These are phyloP conservation scores for Moesziomyces parantarcticus DNA, from an alignment of 1,284 basidiomycete genomes.

Conservation along the genomic window DNA sequence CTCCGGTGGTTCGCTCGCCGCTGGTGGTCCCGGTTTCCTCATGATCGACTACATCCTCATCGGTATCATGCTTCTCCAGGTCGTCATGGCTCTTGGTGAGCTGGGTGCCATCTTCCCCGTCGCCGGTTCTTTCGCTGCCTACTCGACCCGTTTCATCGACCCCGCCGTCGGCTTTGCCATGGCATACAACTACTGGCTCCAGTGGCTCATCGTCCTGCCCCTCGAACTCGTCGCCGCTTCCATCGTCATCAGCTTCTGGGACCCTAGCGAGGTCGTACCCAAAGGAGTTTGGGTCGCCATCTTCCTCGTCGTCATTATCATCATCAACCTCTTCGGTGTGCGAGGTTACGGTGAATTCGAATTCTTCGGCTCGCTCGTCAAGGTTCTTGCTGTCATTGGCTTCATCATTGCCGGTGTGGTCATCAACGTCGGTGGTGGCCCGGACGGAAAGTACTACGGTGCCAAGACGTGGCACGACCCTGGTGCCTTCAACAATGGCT, in stretches of 20 bases:
- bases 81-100: slow-evolving; percentile 68
- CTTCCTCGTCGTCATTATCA: slow-evolving; percentile 52
- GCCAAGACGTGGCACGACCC: slow-evolving; percentile 59
- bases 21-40: slow-evolving; percentile 71
- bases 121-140: slow-evolving; percentile 63
- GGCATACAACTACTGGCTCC: slow-evolving; percentile 65
- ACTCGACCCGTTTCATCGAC: slow-evolving; percentile 65
- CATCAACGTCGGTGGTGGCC: slow-evolving; percentile 62
- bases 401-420: slow-evolving; percentile 65
- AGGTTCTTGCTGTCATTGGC: slow-evolving; percentile 62
- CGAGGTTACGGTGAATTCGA: slow-evolving; percentile 66
- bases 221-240: slow-evolving; percentile 63
- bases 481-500: slow-evolving; percentile 64
- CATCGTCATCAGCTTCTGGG: slow-evolving; percentile 63
- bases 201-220: slow-evolving; percentile 63
- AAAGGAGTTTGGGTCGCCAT: slow-evolving; percentile 59
- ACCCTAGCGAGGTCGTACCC: slow-evolving; percentile 47
- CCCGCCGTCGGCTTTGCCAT: slow-evolving; percentile 63
- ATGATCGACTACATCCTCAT: slow-evolving; percentile 65
- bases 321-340: slow-evolving; percentile 66
- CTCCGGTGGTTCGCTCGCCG: slow-evolving; percentile 70
- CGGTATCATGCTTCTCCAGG: slow-evolving; percentile 67
- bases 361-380: slow-evolving; percentile 59
- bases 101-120: slow-evolving; percentile 62
- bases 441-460: slow-evolving; percentile 54